Evolutionary conservation across 139 green algal genomes (phyloP).

Genomic region (Astrephomene gubernaculifera): DNA sequence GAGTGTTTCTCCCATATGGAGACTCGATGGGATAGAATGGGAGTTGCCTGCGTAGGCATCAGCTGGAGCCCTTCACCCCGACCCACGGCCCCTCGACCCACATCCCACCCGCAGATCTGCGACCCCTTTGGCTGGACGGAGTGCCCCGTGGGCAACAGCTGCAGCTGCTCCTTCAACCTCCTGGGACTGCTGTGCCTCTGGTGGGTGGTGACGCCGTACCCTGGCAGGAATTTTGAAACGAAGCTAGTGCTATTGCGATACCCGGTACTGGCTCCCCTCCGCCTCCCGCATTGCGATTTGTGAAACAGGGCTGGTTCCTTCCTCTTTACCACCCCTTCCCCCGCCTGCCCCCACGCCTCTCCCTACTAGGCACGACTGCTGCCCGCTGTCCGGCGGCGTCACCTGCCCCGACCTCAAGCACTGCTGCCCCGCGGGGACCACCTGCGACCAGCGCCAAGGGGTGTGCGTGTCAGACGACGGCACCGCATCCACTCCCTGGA

Average conservation of each 20-base stretch:
- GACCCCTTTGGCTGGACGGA: conserved; percentile 68
- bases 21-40: too few species aligned
- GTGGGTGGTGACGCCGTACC: conserved; percentile 31
- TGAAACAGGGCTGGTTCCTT: too few species aligned
- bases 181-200: conserved; percentile 59
- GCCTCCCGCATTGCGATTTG: too few species aligned
- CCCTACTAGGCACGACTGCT: conserved; percentile 82
- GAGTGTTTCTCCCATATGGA: too few species aligned
- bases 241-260: too few species aligned
- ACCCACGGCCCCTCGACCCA: background rate
- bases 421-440: conserved; percentile 92
- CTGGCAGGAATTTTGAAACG: too few species aligned
- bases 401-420: conserved; percentile 94
- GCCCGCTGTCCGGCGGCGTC: conserved; percentile 85
- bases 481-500: conserved; percentile 46
- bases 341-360: too few species aligned
- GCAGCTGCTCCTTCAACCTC: conserved; percentile 61
- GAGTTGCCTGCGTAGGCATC: too few species aligned
- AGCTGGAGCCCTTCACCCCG: too few species aligned
- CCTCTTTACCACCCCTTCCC: too few species aligned
- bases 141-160: conserved; percentile 56
- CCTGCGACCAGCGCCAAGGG: conserved; percentile 84
- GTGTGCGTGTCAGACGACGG: conserved; percentile 67
- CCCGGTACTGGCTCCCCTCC: too few species aligned
- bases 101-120: conserved; percentile 49